These are phyloP conservation scores for Saposhnikovia divaricata DNA, from an alignment of 129 eudicot species.

Conservation along the genomic window DNA sequence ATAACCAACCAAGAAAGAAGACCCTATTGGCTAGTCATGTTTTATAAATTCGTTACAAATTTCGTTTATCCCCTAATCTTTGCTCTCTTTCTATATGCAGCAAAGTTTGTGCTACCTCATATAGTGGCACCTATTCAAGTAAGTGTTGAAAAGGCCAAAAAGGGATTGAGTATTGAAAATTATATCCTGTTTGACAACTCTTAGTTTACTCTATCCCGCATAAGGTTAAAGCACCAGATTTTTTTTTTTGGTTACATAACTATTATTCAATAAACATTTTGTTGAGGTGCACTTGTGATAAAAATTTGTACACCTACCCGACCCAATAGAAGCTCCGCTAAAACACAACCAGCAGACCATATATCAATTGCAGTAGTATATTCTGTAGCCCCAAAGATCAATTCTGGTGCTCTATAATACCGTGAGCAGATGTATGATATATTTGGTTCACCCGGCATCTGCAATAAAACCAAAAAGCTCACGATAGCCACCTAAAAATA, in stretches of 20 bases:
- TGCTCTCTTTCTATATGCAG: background rate
- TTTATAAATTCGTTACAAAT: background rate
- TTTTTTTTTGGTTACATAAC: background rate
- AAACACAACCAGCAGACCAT: conserved; percentile 98
- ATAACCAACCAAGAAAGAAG: background rate
- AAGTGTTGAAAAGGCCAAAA: background rate
- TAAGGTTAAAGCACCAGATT: background rate
- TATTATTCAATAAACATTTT: background rate
- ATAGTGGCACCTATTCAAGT: background rate
- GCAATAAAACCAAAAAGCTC: conserved; percentile 13
- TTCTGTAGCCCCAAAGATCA: conserved; percentile 96
- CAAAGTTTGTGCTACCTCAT: background rate
- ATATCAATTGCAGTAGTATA: conserved; percentile 95
- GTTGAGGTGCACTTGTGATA: background rate
- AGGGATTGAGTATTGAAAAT: background rate
- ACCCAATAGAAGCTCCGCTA: conserved; percentile 90
- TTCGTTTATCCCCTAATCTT: background rate
- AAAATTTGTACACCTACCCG: conserved; percentile 36
- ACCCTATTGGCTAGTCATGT: background rate
- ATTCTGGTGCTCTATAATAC: conserved; percentile 92
- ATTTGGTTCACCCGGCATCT: conserved; percentile 98
- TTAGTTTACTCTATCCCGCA: background rate
- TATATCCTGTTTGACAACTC: background rate
- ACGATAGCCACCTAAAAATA: background rate
- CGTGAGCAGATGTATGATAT: conserved; percentile 93